Conservation (phyloP, 2,329 filamentous ascomycete species). For the Ceratocystis lukuohia region DNA sequence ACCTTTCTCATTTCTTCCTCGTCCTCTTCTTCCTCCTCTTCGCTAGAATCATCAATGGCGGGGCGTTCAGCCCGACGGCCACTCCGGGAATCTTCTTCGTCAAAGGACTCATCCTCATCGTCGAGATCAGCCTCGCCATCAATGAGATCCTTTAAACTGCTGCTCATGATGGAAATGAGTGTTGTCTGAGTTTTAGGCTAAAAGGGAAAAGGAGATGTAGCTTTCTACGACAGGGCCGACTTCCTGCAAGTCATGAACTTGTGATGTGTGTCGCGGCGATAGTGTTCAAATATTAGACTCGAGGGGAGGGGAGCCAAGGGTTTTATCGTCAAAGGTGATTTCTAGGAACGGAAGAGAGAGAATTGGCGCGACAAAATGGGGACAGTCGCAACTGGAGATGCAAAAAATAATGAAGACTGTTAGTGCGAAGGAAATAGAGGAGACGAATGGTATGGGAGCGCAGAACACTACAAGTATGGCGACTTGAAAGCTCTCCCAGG, state of each 20-base stretch:
- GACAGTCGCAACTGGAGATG: neutral
- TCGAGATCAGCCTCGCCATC: constrained; percentile 77
- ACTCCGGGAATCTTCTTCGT: constrained; percentile 51
- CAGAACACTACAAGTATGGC: neutral
- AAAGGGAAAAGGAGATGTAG: neutral
- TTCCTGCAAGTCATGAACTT: neutral
- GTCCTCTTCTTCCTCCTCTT: constrained; percentile 85
- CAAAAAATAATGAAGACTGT: neutral
- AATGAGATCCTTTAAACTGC: constrained; percentile 60
- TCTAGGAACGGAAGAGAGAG: neutral
- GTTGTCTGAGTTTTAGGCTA: neutral
- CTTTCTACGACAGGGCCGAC: neutral
- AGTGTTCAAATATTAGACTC: neutral
- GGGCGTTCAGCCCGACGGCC: constrained; percentile 4
- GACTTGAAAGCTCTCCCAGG: neutral
- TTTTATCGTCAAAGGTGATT: too few relatives aligned
- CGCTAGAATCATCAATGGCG: constrained; percentile 58
- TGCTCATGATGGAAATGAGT: constrained; percentile 36
- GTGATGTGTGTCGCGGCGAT: neutral
- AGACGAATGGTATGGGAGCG: too few relatives aligned
- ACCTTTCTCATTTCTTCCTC: constrained; percentile 76
- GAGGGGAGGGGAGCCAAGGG: neutral
- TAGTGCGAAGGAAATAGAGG: neutral
- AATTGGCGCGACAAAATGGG: neutral
- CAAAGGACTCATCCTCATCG: constrained; percentile 70